These are phyloP conservation scores for Aspergillus sp. DNA, from an alignment of 2,329 filamentous ascomycete species.

Conservation along the genomic window DNA sequence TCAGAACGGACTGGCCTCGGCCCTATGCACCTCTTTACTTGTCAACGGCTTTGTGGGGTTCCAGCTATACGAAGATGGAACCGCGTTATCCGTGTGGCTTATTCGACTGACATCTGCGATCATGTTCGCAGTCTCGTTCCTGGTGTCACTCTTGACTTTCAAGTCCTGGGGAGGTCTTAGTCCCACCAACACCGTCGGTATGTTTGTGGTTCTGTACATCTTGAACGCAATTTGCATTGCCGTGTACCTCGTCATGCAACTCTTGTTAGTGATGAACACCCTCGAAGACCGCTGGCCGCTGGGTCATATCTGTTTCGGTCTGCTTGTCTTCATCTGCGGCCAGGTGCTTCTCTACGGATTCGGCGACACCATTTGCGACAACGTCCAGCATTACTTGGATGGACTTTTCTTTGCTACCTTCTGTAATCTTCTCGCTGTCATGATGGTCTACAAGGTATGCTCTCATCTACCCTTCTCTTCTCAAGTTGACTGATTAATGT, in stretches of 20 bases:
- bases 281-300: constrained; percentile 94
- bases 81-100: constrained; percentile 89
- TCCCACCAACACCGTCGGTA: constrained; percentile 79
- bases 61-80: constrained; percentile 97
- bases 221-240: constrained; percentile 84
- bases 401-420: constrained; percentile 92
- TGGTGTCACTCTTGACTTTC: constrained; percentile 88
- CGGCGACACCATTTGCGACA: constrained; percentile 78
- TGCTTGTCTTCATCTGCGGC: constrained; percentile 87
- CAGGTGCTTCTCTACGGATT: constrained; percentile 93
- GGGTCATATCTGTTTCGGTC: constrained; percentile 84
- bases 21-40: constrained; percentile 81
- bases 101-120: constrained; percentile 72
- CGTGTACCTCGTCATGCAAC: constrained; percentile 83
- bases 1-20: constrained; percentile 81
- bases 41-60: constrained; percentile 99
- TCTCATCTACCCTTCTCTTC: constrained; percentile 2
- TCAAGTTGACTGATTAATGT: constrained; percentile 27
- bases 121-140: constrained; percentile 84
- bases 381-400: constrained; percentile 87
- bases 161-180: constrained; percentile 84
- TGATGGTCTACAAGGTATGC: constrained; percentile 98
- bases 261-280: constrained; percentile 83
- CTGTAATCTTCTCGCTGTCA: constrained; percentile 89
- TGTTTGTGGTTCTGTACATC: constrained; percentile 91